Evolutionary conservation across 2,329 filamentous ascomycete genomes (phyloP), one percentile per base, ranked within the genome.

Genomic region (Ceratocystis diversiconidia): DNA sequence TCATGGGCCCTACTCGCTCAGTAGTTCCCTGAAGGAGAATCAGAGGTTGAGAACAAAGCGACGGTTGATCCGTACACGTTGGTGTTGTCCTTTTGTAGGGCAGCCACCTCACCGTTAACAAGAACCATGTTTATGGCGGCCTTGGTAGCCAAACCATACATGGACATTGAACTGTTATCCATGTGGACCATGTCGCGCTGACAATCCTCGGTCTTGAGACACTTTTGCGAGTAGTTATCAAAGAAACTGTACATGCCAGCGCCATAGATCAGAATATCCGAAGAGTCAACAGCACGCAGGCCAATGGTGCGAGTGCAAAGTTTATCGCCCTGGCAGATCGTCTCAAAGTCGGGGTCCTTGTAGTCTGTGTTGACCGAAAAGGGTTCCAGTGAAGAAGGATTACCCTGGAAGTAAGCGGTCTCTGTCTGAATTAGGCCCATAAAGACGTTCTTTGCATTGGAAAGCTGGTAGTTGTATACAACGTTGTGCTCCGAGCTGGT

Each of bases 341-440:
- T 71, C 19, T 72, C 76, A 73, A 94, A 96, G 70, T 85, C 80
- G 0, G 91, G 88, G 72, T 92, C 89, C 60, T 74, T 75, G 71
- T 80, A 88, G 5, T 76, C 75, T 19, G 79, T 69, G 71, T 86
- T 83, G 69, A 78, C 75, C 0, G 77, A 77, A 74, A 88, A 90
- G 48, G 86, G 88, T 8, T 82, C 79, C 8, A 82, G 79, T 1
- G 89, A 83, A 70, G 87, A 82, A 3, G 91, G 90, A 77, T 92
- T 92, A 73, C 87, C 83, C 77, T 95, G 89, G 80, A 87, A 90
- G 79, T 89, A 91, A 41, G 91, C 88, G 4, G 91, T 96, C 77
- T 96, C 92, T 2, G 89, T 89, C 77, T 96, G 92, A 71, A 95
- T 90, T 62, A 89, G 77, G 10, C 83, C 86, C 81, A 95, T 86